Evolutionary conservation across 116 monocot species (phyloP), one percentile per base, ranked within the genome.

Genomic region (Posidonia oceanica): DNA sequence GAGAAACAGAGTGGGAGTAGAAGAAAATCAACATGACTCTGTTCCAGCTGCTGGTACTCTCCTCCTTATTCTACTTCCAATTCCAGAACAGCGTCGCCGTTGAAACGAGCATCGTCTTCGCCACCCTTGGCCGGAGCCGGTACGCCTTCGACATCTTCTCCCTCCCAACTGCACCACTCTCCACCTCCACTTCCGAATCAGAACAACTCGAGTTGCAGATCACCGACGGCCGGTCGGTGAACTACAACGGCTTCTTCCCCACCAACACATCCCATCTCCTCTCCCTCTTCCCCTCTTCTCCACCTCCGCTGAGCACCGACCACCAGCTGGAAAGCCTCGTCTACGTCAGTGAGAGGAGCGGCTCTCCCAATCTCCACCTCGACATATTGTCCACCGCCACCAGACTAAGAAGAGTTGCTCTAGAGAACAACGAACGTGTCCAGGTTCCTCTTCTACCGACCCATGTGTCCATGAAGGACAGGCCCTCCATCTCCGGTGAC

Each of bases 91-190:
- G 57, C 39, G 4, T 42, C 20, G 48, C 39, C 60, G 11, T 40
- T 36, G 21, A 56, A n/a, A 62, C 80, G 58, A 83, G 81, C 75
- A 88, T 96, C 71, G 60, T 83, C 74, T 91, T 96, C 83, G 84
- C 88, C 39, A 91, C 95, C 42, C 76, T 88, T 41, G 95, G 91
- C 48, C 91, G 95, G n/a, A 86, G 84, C 80, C 86, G 86, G 61
- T 96, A 91, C 86, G 64, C 71, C 78, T 96, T 91, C 86, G 91
- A 91, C 78, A 82, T 91, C 79, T 91, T 90, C 86, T 63, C 86
- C 66, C 22, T 77, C 60, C 71, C 77, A 3, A 18, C 75, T 12
- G 15, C 77, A 39, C 64, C 37, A 8, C 64, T 37, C n/a, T 14
- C 72, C 23, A 56, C 78, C 72, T 22, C 39, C 4, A 6, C 54